Evolutionary conservation across 352 stramenopile species (phyloP).

Genomic region (Thraustochytrium striatum): DNA sequence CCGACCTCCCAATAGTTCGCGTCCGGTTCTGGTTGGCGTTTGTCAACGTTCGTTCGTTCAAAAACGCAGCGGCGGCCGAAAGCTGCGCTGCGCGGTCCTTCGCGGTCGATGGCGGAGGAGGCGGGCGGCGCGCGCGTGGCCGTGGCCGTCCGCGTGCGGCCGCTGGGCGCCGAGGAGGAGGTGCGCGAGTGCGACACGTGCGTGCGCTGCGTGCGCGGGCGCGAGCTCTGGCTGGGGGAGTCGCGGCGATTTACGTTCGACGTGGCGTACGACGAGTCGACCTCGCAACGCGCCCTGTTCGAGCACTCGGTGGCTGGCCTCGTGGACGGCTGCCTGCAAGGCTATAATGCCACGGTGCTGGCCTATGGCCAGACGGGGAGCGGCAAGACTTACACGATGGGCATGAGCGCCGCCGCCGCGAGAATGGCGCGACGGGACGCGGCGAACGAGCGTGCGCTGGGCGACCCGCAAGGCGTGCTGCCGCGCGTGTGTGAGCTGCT

Average conservation of each 20-base stretch:
- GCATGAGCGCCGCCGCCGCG: constrained; percentile 42
- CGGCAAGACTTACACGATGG: constrained; percentile 58
- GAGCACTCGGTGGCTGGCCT: constrained; percentile 13
- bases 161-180: constrained; percentile 14
- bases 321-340: constrained; percentile 38
- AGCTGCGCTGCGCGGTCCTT: no score
- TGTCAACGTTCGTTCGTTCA: no score
- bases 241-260: constrained; percentile 32
- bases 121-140: not conserved
- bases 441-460: no score
- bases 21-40: no score
- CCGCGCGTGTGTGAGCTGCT: constrained; percentile 42
- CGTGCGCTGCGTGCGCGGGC: not conserved
- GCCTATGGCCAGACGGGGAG: constrained; percentile 50
- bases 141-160: constrained; percentile 44
- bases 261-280: not conserved
- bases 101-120: no score
- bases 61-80: no score
- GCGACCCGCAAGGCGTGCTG: constrained; percentile 26
- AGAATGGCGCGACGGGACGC: not conserved
- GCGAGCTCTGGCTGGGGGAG: constrained; percentile 6
- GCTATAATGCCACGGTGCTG: constrained; percentile 49
- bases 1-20: no score
- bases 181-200: constrained; percentile 21
- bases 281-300: constrained; percentile 37